Percentiles rank a stretch among this genome's conserved stretches.
Evolutionary conservation across 2,329 filamentous ascomycete species (phyloP).

Genomic region (Lizonia empirigonia): DNA sequence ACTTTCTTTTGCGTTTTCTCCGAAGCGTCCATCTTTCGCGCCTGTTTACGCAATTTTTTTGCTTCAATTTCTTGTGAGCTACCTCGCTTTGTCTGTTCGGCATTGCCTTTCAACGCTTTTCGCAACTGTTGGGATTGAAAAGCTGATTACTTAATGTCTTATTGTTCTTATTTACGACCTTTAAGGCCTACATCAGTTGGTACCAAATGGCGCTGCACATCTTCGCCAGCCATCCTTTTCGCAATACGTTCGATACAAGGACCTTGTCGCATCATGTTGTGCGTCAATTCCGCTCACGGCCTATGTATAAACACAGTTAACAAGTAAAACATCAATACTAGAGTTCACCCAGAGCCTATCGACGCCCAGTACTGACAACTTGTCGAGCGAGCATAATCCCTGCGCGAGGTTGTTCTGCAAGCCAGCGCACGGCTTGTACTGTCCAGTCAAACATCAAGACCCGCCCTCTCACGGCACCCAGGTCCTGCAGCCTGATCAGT

Average conservation of each 20-base stretch:
- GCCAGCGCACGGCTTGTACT: constrained; percentile 28
- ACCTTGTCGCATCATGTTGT: constrained; percentile 21
- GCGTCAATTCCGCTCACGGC: constrained; percentile 38
- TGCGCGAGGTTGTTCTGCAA: constrained; percentile 35
- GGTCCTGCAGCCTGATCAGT: constrained; percentile 36
- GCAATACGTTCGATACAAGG: constrained; percentile 45
- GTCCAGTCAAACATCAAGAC: constrained; percentile 32
- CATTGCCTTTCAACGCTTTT: constrained; percentile 37
- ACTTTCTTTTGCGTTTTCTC: constrained; percentile 17
- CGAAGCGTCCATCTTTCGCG: constrained; percentile 17
- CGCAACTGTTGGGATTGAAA: constrained; percentile 40
- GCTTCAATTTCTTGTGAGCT: constrained; percentile 25
- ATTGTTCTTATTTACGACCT: constrained; percentile 43
- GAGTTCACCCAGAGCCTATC: constrained; percentile 27
- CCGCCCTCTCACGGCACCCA: constrained; percentile 24
- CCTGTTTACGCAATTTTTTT: constrained; percentile 14
- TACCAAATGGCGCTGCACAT: constrained; percentile 4
- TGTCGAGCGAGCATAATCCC: constrained; percentile 18
- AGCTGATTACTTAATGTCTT: constrained; percentile 46
- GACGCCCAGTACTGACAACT: constrained; percentile 10
- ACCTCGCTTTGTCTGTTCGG: constrained; percentile 23
- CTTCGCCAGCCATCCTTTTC: constrained; percentile 20
- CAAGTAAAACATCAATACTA: constrained; percentile 43
- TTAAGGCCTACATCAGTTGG: constrained; percentile 31
- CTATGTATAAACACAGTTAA: constrained; percentile 48